Conservation (phyloP, 2,329 filamentous ascomycete species). For the Fusarium torreyae region DNA sequence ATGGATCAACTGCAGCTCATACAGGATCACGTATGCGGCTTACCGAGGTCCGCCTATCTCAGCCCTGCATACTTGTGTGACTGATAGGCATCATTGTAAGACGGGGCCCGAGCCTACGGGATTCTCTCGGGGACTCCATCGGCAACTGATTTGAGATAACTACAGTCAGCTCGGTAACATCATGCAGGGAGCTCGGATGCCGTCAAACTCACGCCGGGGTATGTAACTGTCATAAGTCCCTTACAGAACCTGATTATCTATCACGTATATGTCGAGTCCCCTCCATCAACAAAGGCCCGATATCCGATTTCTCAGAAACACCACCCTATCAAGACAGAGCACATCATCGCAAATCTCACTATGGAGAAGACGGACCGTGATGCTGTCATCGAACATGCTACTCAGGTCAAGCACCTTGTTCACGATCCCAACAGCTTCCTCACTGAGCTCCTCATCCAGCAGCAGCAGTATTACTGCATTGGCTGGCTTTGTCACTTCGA, state of each 20-base stretch:
- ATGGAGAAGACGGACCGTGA: slow-evolving; percentile 39
- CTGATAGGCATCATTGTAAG: neutral
- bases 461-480: slow-evolving; percentile 39
- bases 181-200: slow-evolving; percentile 23
- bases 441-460: slow-evolving; percentile 34
- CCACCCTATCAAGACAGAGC: neutral
- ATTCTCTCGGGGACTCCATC: slow-evolving; percentile 15
- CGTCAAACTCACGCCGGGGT: neutral
- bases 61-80: neutral
- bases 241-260: slow-evolving; percentile 13
- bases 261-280: neutral
- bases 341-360: neutral
- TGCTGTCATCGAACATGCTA: slow-evolving; percentile 31
- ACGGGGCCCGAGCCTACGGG: slow-evolving; percentile 31
- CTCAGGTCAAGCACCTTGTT: slow-evolving; percentile 29
- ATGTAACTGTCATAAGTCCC: neutral
- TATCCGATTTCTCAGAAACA: neutral
- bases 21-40: neutral
- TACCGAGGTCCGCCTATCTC: neutral
- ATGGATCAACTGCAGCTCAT: neutral
- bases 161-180: slow-evolving; percentile 1
- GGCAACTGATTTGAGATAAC: neutral
- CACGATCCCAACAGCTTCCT: slow-evolving; percentile 40
- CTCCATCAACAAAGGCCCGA: neutral
- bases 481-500: slow-evolving; percentile 37